Conservation (phyloP, 179 eudicot species). For the Beta macrorhiza region DNA sequence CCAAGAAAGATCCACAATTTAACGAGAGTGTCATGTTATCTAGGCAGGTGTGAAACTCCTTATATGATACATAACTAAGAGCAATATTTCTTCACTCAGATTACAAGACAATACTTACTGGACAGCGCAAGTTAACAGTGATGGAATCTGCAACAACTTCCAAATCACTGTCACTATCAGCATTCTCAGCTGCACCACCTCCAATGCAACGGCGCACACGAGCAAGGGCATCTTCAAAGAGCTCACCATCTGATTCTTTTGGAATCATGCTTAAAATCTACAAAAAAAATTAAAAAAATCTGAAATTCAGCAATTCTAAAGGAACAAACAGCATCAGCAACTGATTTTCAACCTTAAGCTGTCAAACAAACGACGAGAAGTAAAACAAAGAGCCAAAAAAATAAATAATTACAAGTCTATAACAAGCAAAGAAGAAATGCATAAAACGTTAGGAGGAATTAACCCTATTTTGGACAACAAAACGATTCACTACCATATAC, state of each 20-base stretch:
- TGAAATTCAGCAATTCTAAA: background rate
- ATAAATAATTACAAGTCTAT: no score
- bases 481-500: no score
- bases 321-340: background rate
- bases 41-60: background rate
- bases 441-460: no score
- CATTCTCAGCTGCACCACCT: constrained; percentile 77
- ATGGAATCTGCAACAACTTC: constrained; percentile 94
- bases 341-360: background rate
- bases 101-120: constrained; percentile 53
- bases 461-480: no score
- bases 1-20: background rate
- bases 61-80: constrained; percentile 7
- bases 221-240: constrained; percentile 81
- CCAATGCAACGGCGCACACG: constrained; percentile 96
- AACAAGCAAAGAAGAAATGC: no score
- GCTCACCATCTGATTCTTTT: constrained; percentile 81
- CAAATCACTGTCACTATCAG: constrained; percentile 94
- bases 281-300: background rate
- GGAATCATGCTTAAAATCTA: constrained; percentile 83
- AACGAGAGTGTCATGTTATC: background rate
- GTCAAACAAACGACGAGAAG: background rate
- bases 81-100: background rate
- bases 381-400: background rate
- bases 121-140: constrained; percentile 81